Conservation (phyloP, 352 stramenopile genomes). For the Globisporangium abappressorium region DNA sequence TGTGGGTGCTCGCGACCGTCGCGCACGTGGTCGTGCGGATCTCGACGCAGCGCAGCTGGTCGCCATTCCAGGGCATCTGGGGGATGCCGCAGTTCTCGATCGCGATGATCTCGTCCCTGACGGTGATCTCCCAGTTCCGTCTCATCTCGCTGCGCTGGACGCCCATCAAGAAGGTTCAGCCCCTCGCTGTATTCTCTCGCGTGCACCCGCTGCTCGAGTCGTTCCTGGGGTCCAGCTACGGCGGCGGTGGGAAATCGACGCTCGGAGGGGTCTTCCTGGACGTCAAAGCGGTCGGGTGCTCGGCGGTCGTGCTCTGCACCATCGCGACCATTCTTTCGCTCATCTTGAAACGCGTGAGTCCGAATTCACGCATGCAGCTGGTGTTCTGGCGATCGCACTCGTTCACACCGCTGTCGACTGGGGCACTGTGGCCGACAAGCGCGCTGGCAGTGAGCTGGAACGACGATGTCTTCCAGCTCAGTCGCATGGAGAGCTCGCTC, state of each 20-base stretch:
- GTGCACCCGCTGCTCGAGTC: conserved; percentile 10
- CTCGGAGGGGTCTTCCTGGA: conserved; percentile 13
- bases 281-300: conserved; percentile 5
- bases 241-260: conserved; percentile 1
- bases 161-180: background rate
- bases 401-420: background rate
- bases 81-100: conserved; percentile 26
- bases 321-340: background rate
- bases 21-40: conserved; percentile 16
- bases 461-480: conserved; percentile 11
- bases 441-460: conserved; percentile 15
- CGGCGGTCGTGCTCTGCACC: background rate
- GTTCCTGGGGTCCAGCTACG: background rate
- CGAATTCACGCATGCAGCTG: background rate
- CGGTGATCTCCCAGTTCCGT: conserved; percentile 15
- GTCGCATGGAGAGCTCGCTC: background rate
- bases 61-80: conserved; percentile 17
- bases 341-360: background rate
- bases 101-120: conserved; percentile 21
- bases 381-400: conserved; percentile 14
- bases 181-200: background rate
- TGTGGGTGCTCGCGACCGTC: conserved; percentile 16
- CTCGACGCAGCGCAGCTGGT: conserved; percentile 11
- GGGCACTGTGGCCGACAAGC: background rate
- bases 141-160: conserved; percentile 7